phyloP scores from a whole-genome alignment of 2,329 filamentous ascomycete species.

The Verticillium klebahnii region DNA sequence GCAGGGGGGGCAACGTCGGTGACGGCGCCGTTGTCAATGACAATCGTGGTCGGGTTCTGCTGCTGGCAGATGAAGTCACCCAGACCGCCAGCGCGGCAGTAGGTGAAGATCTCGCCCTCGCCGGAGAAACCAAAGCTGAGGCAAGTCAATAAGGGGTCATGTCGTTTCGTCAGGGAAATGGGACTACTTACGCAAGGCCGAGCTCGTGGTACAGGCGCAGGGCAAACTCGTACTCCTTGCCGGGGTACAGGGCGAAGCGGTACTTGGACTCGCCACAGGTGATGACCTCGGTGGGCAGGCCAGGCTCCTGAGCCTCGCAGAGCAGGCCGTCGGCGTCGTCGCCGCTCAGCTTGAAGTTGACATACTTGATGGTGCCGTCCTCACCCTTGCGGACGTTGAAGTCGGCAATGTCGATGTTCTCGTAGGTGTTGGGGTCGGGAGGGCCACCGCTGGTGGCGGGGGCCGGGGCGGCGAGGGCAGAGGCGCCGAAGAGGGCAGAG shows the following conservation, averaged over 20 bases:
- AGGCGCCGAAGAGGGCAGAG: conserved; percentile 14
- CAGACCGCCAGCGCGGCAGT: conserved; percentile 15
- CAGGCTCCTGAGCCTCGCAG: conserved; percentile 11
- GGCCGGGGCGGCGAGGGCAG: conserved; percentile 12
- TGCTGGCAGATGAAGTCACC: conserved; percentile 15
- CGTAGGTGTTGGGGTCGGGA: conserved; percentile 3
- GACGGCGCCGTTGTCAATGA: conserved; percentile 9
- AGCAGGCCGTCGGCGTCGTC: conserved; percentile 10
- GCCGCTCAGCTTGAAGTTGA: conserved; percentile 17
- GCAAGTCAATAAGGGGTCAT: neutral
- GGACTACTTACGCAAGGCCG: conserved; percentile 14
- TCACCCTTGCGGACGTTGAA: conserved; percentile 17
- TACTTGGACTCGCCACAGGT: conserved; percentile 22
- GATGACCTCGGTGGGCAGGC: conserved; percentile 15
- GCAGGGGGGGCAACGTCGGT: neutral
- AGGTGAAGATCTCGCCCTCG: conserved; percentile 12
- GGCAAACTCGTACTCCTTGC: conserved; percentile 11
- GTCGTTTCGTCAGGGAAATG: neutral
- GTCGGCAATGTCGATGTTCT: conserved; percentile 18
- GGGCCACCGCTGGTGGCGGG: neutral
- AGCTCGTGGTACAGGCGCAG: conserved; percentile 19
- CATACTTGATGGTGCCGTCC: conserved; percentile 9
- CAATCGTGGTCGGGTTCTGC: conserved; percentile 12
- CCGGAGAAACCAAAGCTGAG: conserved; percentile 11
- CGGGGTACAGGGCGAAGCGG: conserved; percentile 19